Conservation (phyloP, 495 filamentous ascomycete species). For the Elasticomyces elasticus region DNA sequence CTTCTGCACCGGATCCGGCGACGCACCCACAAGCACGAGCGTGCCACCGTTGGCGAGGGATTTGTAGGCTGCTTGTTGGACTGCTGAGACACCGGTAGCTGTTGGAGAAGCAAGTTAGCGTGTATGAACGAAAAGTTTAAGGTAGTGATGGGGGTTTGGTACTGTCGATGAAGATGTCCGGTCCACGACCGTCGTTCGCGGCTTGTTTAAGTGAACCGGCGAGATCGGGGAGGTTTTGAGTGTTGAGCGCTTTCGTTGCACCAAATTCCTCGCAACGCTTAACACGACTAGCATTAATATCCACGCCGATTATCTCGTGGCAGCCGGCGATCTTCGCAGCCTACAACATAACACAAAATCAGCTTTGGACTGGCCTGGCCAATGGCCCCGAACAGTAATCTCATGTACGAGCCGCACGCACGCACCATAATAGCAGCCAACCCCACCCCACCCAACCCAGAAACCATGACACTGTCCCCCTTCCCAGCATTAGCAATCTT, state of each 20-base stretch:
- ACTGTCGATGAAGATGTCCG: not conserved
- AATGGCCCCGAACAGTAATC: not conserved
- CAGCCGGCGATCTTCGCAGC: constrained; percentile 19
- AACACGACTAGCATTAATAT: constrained; percentile 16
- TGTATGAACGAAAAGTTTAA: not conserved
- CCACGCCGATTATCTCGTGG: constrained; percentile 21
- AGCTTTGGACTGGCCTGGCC: not conserved
- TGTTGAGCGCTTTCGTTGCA: constrained; percentile 22
- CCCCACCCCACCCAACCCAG: constrained; percentile 24
- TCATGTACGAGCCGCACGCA: too few species aligned
- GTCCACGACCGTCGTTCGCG: constrained; percentile 12
- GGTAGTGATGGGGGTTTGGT: not conserved
- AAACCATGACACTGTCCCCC: constrained; percentile 14
- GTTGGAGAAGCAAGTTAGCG: not conserved
- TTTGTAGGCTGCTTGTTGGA: constrained; percentile 5
- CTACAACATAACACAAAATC: not conserved
- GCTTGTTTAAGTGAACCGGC: not conserved
- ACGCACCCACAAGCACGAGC: not conserved
- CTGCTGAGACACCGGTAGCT: constrained; percentile 19
- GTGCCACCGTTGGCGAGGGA: not conserved
- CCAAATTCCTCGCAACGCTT: constrained; percentile 17
- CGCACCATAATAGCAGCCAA: constrained; percentile 21
- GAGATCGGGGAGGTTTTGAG: not conserved
- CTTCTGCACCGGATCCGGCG: constrained; percentile 11
- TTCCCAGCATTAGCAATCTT: constrained; percentile 14